A percentile compares a stretch with the other conserved stretches of the same genome.
Conservation (phyloP, 768 basidiomycete genomes). For the Naganishia randhawae region DNA sequence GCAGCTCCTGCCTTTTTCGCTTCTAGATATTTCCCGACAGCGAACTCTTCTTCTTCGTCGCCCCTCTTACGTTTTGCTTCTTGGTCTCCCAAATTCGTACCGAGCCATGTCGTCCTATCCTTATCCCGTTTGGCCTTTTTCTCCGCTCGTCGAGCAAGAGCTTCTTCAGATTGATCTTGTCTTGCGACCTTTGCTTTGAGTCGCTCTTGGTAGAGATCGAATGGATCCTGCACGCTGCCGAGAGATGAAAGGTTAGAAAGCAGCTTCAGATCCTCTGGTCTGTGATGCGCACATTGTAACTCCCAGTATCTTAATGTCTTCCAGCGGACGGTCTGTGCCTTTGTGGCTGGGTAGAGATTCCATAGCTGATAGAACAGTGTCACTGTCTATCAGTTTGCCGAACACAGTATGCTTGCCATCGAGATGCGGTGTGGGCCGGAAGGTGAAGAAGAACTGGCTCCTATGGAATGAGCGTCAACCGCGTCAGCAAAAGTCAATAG, state of each 20-base stretch:
- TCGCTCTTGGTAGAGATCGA: constrained; percentile 82
- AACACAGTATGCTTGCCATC: constrained; percentile 95
- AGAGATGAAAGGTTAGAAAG: not conserved
- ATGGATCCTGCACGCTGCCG: constrained; percentile 69
- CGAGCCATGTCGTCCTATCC: constrained; percentile 53
- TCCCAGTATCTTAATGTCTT: constrained; percentile 78
- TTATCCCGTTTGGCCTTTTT: constrained; percentile 50
- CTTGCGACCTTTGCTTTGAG: constrained; percentile 56
- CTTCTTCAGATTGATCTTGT: constrained; percentile 56
- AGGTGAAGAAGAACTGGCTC: constrained; percentile 91
- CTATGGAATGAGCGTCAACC: constrained; percentile 50
- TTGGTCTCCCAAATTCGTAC: constrained; percentile 44
- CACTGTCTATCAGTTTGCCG: constrained; percentile 88
- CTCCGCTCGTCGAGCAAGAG: constrained; percentile 60
- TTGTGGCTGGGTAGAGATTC: constrained; percentile 76
- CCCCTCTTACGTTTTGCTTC: constrained; percentile 38
- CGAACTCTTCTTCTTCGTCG: constrained; percentile 32
- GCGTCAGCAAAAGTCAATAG: constrained; percentile 43
- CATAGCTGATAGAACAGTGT: constrained; percentile 60
- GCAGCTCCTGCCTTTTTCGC: constrained; percentile 3
- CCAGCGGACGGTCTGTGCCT: constrained; percentile 80
- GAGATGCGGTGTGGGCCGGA: constrained; percentile 73
- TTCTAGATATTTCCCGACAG: constrained; percentile 43
- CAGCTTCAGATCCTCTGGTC: not conserved
- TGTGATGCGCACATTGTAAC: constrained; percentile 67